Evolutionary conservation across 371 early-diverging fungal genomes (phyloP).

Genomic region (Cokeromyces recurvatus): DNA sequence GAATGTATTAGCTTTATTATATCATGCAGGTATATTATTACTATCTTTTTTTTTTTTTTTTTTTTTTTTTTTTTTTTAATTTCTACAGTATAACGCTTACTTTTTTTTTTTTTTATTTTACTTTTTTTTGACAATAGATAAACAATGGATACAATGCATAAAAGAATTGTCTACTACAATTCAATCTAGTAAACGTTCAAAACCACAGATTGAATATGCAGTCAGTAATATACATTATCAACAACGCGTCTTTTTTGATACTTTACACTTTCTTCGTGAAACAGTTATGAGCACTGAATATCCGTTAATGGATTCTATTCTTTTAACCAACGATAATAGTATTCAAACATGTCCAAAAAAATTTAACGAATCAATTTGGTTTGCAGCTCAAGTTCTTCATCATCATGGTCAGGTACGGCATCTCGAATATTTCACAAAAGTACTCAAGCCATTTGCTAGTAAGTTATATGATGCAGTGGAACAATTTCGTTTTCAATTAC

Average conservation of each 20-base stretch:
- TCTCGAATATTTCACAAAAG: constrained; percentile 6
- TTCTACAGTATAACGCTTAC: background rate
- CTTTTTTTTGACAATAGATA: constrained; percentile 9
- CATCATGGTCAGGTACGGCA: constrained; percentile 17
- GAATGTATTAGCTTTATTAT: constrained; percentile 22
- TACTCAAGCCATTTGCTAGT: constrained; percentile 2
- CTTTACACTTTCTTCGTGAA: constrained; percentile 18
- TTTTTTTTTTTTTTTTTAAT: no score
- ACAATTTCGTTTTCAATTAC: background rate
- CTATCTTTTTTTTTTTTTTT: no score
- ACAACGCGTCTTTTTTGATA: constrained; percentile 25
- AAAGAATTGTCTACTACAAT: background rate
- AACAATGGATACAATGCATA: constrained; percentile 16
- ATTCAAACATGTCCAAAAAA: no score
- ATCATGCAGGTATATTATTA: constrained; percentile 25
- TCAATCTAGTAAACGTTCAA: background rate
- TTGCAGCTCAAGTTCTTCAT: constrained; percentile 24
- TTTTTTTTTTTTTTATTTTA: no score
- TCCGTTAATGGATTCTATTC: no score
- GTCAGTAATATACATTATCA: constrained; percentile 21
- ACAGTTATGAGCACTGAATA: background rate
- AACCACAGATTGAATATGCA: no score
- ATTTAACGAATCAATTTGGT: constrained; percentile 24
- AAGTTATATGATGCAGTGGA: constrained; percentile 2
- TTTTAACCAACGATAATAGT: no score